A percentile compares a stretch with the other conserved stretches of the same genome.
Evolutionary conservation across 148 eudicot species (phyloP).

Genomic region (Amaranthus hypochondriacus): DNA sequence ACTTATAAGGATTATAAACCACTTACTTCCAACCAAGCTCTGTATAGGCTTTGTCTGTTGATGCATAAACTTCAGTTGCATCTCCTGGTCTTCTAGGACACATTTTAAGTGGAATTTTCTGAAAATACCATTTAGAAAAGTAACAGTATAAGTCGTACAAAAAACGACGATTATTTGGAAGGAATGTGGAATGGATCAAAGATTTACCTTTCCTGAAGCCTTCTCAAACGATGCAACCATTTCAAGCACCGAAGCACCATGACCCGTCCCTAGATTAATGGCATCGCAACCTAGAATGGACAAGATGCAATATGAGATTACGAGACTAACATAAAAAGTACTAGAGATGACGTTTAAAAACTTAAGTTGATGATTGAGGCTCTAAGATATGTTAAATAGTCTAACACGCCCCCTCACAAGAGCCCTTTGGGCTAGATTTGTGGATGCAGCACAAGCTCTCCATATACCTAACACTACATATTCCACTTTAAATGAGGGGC

Average conservation of each 20-base stretch:
- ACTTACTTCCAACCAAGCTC: slow-evolving; percentile 94
- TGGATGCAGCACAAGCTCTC: too few relatives aligned
- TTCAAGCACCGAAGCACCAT: slow-evolving; percentile 81
- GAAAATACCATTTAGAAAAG: not conserved
- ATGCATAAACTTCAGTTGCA: slow-evolving; percentile 71
- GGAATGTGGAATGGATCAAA: not conserved
- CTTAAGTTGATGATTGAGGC: too few relatives aligned
- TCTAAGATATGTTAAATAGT: too few relatives aligned
- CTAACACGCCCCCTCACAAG: too few relatives aligned
- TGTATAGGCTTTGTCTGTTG: slow-evolving; percentile 66
- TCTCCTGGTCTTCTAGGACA: slow-evolving; percentile 88
- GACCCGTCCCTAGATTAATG: slow-evolving; percentile 81
- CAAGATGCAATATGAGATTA: not conserved
- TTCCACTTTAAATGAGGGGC: too few relatives aligned
- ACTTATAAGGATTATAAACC: too few relatives aligned
- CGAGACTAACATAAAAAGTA: not conserved
- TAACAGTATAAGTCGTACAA: too few relatives aligned
- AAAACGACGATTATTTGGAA: not conserved
- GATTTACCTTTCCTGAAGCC: slow-evolving; percentile 72
- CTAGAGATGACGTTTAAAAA: too few relatives aligned
- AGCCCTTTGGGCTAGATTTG: too few relatives aligned
- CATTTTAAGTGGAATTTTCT: slow-evolving; percentile 76
- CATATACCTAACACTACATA: too few relatives aligned
- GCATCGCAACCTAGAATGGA: slow-evolving; percentile 54
- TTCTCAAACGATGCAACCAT: slow-evolving; percentile 87